Base-by-base conservation (phyloP, 805 yeast species). In the Saccharomycopsis schoenii region DNA sequence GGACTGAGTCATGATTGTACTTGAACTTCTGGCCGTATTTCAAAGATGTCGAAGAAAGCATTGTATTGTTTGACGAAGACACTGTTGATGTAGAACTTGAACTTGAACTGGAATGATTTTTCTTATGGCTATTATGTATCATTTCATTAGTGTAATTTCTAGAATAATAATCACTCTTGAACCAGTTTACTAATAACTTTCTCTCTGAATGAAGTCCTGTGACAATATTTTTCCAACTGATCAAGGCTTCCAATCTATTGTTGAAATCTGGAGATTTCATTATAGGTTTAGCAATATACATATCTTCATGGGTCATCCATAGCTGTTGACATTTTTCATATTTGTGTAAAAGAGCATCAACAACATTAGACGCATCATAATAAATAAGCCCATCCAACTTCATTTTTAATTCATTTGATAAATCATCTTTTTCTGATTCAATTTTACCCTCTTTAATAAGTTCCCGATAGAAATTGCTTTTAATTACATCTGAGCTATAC, bases 161-260 rank as follows among this genome's bases (percentile, higher is more conserved):
- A 15, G 54, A 58, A 21, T 51, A 51, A 14, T 42, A 24, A 25
- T 59, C 59, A 51, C 21, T 58, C 25, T 47, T 59, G n/a, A 58
- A 63, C 97, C 97, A 91, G 52, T 78, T 72, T 63, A 81, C 79
- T 64, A 94, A 73, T 4, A 85, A 79, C 15, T 77, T 73, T 1
- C 85, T 75, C 67, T 86, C 91, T 41, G 83, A 73, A 55, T 80
- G 78, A 21, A 92, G 82, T 0, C 90, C 87, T 55, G 79, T 81
- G 0, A 91, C 83, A 43, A 89, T 83, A 8, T 90, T 83, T 34
- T 81, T 77, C 97, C 97, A 93, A 0, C 97, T 86, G 43, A 81
- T 84, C 60, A 93, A 76, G 0, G 96, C 93, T 61, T 88, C 91
- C 2, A 89, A 73, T 40, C 89, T 78, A 42, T 78, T 75, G 40